Conservation (phyloP, 768 basidiomycete genomes). For the Lactifluus echinatus region DNA sequence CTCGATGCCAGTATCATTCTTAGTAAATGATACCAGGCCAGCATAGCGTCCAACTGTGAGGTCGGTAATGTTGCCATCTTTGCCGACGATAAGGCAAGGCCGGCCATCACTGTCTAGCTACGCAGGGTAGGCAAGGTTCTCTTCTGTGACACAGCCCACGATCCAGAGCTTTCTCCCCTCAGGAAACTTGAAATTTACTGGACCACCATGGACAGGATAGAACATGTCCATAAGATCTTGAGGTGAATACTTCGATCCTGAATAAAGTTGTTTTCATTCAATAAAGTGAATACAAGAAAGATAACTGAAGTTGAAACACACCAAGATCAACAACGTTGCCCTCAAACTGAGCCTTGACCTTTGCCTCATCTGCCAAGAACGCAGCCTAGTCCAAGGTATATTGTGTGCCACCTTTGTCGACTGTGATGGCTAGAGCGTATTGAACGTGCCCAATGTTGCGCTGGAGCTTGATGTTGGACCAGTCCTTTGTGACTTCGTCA, state of each 20-base stretch:
- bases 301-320: not conserved
- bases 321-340: constrained; percentile 1
- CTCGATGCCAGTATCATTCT: not conserved
- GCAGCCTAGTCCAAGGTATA: constrained; percentile 4
- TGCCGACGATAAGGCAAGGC: not conserved
- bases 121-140: not conserved
- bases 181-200: not conserved
- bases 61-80: not conserved
- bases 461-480: not conserved
- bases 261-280: not conserved
- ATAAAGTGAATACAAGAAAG: not conserved
- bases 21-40: not conserved
- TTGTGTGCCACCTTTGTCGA: not conserved
- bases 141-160: not conserved
- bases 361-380: not conserved
- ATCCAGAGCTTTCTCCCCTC: no score
- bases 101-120: not conserved
- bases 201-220: not conserved
- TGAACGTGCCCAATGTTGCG: not conserved
- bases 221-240: not conserved
- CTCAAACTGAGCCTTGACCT: not conserved
- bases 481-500: not conserved
- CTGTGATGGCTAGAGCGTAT: not conserved
- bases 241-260: not conserved
- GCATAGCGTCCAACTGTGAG: not conserved